These are phyloP conservation scores for Salix caprea DNA, from an alignment of 345 rosid genomes.

Conservation along the genomic window DNA sequence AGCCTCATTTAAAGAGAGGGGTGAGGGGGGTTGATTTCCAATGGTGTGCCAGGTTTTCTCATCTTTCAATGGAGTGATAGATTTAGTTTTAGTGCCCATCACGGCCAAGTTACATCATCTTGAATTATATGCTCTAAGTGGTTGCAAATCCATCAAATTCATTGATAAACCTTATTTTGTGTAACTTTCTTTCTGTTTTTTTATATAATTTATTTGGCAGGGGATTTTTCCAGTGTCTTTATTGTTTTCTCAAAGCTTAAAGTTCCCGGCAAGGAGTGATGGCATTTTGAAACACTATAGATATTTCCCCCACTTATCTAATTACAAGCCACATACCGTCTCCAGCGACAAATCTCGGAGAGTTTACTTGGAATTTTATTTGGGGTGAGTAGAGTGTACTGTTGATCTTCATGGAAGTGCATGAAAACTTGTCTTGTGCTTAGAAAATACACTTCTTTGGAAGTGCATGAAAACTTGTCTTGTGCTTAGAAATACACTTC, in stretches of 20 bases:
- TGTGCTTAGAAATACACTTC: too few species aligned
- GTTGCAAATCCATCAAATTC: not conserved
- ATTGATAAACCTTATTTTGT: not conserved
- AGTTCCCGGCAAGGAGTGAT: constrained; percentile 66
- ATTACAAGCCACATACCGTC: constrained; percentile 34
- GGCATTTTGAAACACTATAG: constrained; percentile 42
- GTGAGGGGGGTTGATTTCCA: not conserved
- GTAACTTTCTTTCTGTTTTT: not conserved
- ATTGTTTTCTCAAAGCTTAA: constrained; percentile 63
- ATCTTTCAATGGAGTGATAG: not conserved
- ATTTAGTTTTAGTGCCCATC: not conserved
- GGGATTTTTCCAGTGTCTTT: constrained; percentile 67
- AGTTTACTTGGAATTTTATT: constrained; percentile 79
- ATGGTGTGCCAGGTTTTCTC: not conserved
- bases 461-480: not conserved
- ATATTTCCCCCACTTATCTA: constrained; percentile 55
- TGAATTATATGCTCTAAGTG: not conserved
- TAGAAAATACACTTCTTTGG: not conserved
- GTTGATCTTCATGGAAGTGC: constrained; percentile 5
- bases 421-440: not conserved
- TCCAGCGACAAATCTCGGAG: constrained; percentile 53
- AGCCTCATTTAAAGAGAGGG: constrained; percentile 1
- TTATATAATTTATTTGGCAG: constrained; percentile 32
- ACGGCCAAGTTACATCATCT: not conserved
- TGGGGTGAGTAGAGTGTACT: constrained; percentile 58